Conservation (phyloP, 345 rosid genomes). For the Laguncularia racemosa region DNA sequence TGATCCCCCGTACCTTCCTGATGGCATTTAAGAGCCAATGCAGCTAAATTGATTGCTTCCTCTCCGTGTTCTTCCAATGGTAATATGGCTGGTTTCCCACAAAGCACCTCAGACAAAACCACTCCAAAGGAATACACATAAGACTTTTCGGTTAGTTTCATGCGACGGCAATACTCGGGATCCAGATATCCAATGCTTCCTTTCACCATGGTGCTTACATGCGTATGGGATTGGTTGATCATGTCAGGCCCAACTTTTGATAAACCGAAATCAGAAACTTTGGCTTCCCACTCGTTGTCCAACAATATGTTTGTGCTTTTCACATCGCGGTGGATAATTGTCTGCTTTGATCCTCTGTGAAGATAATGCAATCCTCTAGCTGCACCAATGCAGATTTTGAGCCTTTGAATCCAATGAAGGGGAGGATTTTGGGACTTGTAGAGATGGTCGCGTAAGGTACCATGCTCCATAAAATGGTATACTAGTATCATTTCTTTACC, state of each 20-base stretch:
- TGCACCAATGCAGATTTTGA: constrained; percentile 34
- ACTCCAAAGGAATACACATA: constrained; percentile 22
- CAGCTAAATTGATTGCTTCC: constrained; percentile 1
- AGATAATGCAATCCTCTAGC: constrained; percentile 33
- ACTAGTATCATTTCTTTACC: constrained; percentile 34
- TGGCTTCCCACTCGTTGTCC: constrained; percentile 13
- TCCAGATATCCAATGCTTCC: constrained; percentile 22
- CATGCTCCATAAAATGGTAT: constrained; percentile 25
- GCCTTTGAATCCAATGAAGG: constrained; percentile 27
- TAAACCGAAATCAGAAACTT: constrained; percentile 14
- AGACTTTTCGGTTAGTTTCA: constrained; percentile 13
- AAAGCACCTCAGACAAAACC: constrained; percentile 19
- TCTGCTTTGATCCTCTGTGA: constrained; percentile 14
- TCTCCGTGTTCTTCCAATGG: constrained; percentile 1
- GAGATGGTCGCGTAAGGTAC: constrained; percentile 21
- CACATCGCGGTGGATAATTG: constrained; percentile 20
- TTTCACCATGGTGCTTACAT: constrained; percentile 6
- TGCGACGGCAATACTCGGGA: constrained; percentile 9
- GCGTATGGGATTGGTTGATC: constrained; percentile 2
- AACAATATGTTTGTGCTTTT: constrained; percentile 18
- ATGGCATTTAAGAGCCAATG: constrained; percentile 5
- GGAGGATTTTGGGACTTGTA: constrained; percentile 11
- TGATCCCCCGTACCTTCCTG: constrained; percentile 2
- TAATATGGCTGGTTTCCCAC: constrained; percentile 5
- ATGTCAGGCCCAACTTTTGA: constrained; percentile 15